Percentiles rank a stretch among this genome's conserved stretches.
Conservation (phyloP, 2,329 filamentous ascomycete species). For the Ophiostoma fasciatum region DNA sequence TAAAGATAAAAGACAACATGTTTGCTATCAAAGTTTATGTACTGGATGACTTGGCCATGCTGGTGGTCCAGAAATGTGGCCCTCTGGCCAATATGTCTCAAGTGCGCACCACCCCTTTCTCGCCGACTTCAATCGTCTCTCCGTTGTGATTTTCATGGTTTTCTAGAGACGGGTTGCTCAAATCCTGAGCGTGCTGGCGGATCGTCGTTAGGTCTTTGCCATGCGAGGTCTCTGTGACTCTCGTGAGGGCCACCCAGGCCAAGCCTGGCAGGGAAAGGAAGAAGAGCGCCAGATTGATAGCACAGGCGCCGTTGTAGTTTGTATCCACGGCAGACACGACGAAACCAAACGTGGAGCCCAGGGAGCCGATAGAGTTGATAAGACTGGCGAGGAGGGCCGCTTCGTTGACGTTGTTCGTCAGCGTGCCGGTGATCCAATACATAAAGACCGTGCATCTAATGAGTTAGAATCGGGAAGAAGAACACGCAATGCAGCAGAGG, state of each 20-base stretch:
- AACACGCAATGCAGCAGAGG: background rate
- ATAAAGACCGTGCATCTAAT: conserved; percentile 5
- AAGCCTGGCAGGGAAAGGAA: background rate
- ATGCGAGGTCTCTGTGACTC: conserved; percentile 4
- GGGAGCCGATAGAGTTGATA: conserved; percentile 3
- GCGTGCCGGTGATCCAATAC: conserved; percentile 10
- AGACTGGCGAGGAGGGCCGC: background rate
- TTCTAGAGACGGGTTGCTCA: background rate
- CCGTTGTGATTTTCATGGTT: too few species aligned
- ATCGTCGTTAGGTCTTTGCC: background rate
- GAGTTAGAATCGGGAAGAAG: background rate
- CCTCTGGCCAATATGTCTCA: too few species aligned
- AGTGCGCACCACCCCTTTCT: too few species aligned
- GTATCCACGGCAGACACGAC: conserved; percentile 6
- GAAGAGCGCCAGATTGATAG: conserved; percentile 6
- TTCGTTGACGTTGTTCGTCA: conserved; percentile 10
- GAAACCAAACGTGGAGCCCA: conserved; percentile 5
- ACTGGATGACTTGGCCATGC: too few species aligned
- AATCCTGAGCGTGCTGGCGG: background rate
- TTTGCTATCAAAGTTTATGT: too few species aligned
- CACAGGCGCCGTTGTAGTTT: conserved; percentile 6
- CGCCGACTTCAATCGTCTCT: too few species aligned
- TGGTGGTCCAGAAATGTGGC: too few species aligned
- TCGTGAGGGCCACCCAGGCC: conserved; percentile 2
- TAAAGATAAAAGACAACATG: too few species aligned